Evolutionary conservation across 768 basidiomycete species (phyloP).

Genomic region (Lactarius trivialis): DNA sequence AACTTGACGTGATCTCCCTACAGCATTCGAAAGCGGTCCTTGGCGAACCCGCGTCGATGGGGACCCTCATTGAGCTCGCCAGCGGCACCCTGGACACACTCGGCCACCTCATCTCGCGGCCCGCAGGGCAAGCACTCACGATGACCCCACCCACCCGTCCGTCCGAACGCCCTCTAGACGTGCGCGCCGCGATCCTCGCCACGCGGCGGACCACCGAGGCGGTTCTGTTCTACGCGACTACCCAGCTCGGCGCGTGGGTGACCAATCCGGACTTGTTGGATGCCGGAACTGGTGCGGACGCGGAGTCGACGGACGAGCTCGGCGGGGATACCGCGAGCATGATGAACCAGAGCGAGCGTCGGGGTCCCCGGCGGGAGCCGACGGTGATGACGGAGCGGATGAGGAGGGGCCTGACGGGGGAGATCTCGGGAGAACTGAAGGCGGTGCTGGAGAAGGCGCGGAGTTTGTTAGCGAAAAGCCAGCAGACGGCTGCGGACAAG

Average conservation of each 20-base stretch:
- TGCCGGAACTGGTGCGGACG: constrained; percentile 26
- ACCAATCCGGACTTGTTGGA: constrained; percentile 54
- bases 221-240: constrained; percentile 61
- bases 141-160: constrained; percentile 28
- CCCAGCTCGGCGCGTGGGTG: constrained; percentile 75
- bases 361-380: constrained; percentile 35
- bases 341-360: constrained; percentile 33
- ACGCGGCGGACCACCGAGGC: constrained; percentile 60
- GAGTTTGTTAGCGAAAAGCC: constrained; percentile 55
- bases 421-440: constrained; percentile 69
- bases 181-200: constrained; percentile 50
- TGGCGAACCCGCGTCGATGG: constrained; percentile 76
- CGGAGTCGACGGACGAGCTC: constrained; percentile 39
- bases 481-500: constrained; percentile 39
- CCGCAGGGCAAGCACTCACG: constrained; percentile 49
- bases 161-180: constrained; percentile 42
- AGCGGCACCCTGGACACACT: constrained; percentile 72
- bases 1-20: background rate
- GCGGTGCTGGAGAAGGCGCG: constrained; percentile 58
- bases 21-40: constrained; percentile 84
- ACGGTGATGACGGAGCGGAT: constrained; percentile 57
- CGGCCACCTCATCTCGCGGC: constrained; percentile 55
- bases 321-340: constrained; percentile 17
- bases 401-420: constrained; percentile 71
- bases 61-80: constrained; percentile 81